Evolutionary conservation across 2,329 filamentous ascomycete species (phyloP).

Genomic region (Colletotrichum sp.): DNA sequence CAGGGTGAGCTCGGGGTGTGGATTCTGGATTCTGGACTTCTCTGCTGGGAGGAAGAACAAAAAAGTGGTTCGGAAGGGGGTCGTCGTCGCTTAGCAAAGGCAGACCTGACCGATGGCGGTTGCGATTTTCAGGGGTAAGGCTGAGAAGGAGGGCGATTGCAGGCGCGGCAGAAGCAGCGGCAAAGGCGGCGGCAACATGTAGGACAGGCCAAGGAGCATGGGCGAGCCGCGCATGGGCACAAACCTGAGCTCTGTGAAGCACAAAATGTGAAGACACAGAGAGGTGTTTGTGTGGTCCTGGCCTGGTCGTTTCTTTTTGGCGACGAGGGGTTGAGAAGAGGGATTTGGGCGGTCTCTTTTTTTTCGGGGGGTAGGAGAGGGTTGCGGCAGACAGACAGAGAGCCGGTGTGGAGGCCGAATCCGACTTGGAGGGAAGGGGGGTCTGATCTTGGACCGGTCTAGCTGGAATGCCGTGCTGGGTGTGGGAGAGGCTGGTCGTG

Average conservation of each 20-base stretch:
- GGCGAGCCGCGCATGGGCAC: conserved; percentile 13
- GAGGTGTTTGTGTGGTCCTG: neutral
- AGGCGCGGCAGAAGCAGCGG: neutral
- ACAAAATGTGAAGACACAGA: conserved; percentile 1
- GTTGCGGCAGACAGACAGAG: neutral
- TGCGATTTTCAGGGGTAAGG: conserved; percentile 22
- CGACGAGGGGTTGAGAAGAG: conserved; percentile 6
- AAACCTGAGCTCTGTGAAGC: neutral
- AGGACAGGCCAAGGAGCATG: conserved; percentile 13
- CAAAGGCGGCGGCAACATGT: conserved; percentile 14
- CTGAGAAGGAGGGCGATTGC: conserved; percentile 1
- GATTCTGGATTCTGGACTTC: neutral
- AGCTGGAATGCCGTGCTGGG: neutral
- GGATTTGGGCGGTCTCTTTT: neutral
- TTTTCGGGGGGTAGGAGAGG: neutral
- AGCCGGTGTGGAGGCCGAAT: neutral
- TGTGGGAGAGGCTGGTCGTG: neutral
- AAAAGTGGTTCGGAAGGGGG: conserved; percentile 18
- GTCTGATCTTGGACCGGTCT: neutral
- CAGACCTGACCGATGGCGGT: conserved; percentile 4
- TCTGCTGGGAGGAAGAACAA: conserved; percentile 3
- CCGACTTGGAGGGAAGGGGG: neutral
- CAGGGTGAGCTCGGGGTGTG: conserved; percentile 13
- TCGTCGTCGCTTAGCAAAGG: conserved; percentile 18
- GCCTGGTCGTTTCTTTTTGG: neutral